Percentiles rank a stretch among this genome's conserved stretches.
Evolutionary conservation across 306 rosid genomes (phyloP).

Genomic region (Begonia fuchsioides): DNA sequence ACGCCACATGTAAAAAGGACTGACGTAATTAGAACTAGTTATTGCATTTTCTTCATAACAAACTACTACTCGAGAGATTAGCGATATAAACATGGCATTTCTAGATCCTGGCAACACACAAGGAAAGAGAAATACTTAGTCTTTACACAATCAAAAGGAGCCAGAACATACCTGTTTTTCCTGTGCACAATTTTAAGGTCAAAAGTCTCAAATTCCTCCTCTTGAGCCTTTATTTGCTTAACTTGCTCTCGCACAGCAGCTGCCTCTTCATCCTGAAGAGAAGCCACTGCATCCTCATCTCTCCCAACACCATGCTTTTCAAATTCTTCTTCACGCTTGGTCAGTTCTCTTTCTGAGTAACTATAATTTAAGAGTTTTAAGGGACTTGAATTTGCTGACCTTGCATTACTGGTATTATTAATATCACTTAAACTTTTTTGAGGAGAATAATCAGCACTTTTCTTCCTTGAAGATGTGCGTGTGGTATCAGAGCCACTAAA

Average conservation of each 20-base stretch:
- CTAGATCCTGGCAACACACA: too few relatives aligned
- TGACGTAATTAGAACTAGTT: too few relatives aligned
- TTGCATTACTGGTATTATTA: constrained; percentile 35
- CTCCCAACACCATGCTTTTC: constrained; percentile 40
- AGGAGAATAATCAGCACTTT: constrained; percentile 74
- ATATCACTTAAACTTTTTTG: constrained; percentile 58
- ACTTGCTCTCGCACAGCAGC: constrained; percentile 99
- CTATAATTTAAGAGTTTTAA: constrained; percentile 68
- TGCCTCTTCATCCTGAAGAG: constrained; percentile 89
- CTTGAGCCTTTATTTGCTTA: constrained; percentile 89
- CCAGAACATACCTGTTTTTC: constrained; percentile 65
- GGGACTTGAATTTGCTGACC: constrained; percentile 65
- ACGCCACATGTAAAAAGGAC: too few relatives aligned
- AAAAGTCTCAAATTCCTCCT: constrained; percentile 95
- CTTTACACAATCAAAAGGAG: neutral
- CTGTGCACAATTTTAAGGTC: constrained; percentile 94
- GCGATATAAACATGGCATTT: too few relatives aligned
- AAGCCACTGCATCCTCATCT: constrained; percentile 66
- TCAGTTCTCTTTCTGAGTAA: constrained; percentile 59
- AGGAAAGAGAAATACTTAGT: too few relatives aligned
- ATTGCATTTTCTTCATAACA: too few relatives aligned
- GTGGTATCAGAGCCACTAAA: constrained; percentile 37
- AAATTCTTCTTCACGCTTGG: constrained; percentile 56
- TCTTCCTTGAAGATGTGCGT: constrained; percentile 57
- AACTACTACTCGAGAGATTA: too few relatives aligned